These are phyloP conservation scores for Geosmithia flava DNA, from an alignment of 2,329 filamentous ascomycete species.

Conservation along the genomic window DNA sequence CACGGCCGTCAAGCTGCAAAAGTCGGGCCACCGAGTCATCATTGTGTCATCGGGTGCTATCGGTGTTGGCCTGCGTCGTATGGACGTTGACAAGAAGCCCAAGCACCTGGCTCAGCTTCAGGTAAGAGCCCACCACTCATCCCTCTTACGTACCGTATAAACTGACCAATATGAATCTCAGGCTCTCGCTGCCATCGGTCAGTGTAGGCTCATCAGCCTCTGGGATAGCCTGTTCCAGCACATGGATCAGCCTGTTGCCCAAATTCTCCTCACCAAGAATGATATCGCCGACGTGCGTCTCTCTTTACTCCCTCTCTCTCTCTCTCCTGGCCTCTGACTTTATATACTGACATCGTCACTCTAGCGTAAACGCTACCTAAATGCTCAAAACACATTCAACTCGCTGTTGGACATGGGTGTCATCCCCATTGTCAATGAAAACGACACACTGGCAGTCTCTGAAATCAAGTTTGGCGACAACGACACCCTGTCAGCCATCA, in stretches of 20 bases:
- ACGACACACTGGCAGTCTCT: constrained; percentile 89
- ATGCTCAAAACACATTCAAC: constrained; percentile 89
- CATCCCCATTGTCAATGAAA: constrained; percentile 97
- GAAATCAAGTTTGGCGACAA: constrained; percentile 99
- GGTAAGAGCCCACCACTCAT: constrained; percentile 22
- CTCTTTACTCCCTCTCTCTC: not conserved
- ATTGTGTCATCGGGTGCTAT: constrained; percentile 97
- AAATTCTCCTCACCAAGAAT: constrained; percentile 87
- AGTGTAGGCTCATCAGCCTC: constrained; percentile 86
- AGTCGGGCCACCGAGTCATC: constrained; percentile 88
- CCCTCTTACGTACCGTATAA: not conserved
- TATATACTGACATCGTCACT: not conserved
- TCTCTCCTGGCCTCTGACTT: not conserved
- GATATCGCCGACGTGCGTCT: constrained; percentile 80
- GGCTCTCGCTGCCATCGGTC: constrained; percentile 89
- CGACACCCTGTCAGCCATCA: constrained; percentile 92
- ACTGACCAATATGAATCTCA: constrained; percentile 15
- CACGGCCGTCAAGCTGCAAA: constrained; percentile 74
- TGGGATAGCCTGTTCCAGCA: constrained; percentile 92
- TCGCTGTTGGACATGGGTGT: constrained; percentile 90
- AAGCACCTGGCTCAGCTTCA: constrained; percentile 86
- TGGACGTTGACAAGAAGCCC: constrained; percentile 77
- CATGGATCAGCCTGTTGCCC: constrained; percentile 79
- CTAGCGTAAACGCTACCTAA: constrained; percentile 81
- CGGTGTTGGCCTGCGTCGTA: constrained; percentile 79